A percentile compares a stretch with the other conserved stretches of the same genome.
Conservation (phyloP, 148 eudicot species). For the Polygonum maritimum region DNA sequence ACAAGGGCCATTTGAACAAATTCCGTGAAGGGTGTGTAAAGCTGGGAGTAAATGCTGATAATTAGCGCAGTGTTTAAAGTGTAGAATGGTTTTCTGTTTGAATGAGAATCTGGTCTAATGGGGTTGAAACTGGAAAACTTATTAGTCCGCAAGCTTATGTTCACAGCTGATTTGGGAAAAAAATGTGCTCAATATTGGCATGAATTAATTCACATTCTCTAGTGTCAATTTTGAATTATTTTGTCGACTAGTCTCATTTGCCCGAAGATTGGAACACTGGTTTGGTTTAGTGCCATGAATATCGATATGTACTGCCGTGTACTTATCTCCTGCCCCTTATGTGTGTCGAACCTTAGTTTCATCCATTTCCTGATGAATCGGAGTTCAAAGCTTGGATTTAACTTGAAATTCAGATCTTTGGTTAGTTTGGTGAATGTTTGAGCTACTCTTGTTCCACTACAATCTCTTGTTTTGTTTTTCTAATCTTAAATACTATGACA, state of each 20-base stretch:
- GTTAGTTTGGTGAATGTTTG: not conserved
- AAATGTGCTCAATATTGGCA: not conserved
- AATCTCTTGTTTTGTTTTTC: not conserved
- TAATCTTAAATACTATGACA: conserved; percentile 25
- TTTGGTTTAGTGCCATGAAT: not conserved
- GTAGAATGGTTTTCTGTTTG: not conserved
- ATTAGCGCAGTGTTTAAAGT: not conserved
- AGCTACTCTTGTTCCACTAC: not conserved
- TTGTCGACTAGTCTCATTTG: not conserved
- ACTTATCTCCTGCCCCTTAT: not conserved
- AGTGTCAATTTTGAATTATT: not conserved
- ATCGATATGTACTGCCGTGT: not conserved
- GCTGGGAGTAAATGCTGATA: not conserved
- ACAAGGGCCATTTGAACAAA: not conserved
- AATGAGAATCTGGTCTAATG: not conserved
- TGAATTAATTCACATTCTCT: not conserved
- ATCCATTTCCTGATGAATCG: not conserved
- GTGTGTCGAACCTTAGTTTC: not conserved
- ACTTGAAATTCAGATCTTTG: not conserved
- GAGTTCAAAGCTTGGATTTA: not conserved
- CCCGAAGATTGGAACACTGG: not conserved
- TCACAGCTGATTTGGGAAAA: not conserved
- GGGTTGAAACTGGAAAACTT: not conserved
- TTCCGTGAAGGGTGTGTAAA: not conserved
- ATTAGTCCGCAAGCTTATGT: not conserved